phyloP scores from a whole-genome alignment of 768 basidiomycete species.

The Boletus vinaceobasis region DNA sequence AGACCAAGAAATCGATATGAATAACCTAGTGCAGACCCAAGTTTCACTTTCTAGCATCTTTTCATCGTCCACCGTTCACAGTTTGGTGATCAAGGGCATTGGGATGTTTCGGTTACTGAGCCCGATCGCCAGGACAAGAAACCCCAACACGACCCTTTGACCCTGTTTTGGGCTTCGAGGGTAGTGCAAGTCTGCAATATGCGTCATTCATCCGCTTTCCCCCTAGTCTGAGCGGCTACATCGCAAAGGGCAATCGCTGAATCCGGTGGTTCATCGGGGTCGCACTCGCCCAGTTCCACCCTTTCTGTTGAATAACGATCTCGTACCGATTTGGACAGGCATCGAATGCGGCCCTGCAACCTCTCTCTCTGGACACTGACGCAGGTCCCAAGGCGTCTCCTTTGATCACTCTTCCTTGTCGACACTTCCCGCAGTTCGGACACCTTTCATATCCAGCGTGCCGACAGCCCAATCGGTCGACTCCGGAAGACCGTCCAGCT shows the following conservation, averaged over 20 bases:
- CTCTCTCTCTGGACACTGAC: constrained; percentile 5
- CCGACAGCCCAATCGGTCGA: constrained; percentile 13
- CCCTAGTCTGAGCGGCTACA: constrained; percentile 27
- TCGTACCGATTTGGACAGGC: constrained; percentile 18
- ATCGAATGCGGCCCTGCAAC: constrained; percentile 7
- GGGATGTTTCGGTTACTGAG: not conserved
- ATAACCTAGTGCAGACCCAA: not conserved
- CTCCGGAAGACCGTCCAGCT: constrained; percentile 27
- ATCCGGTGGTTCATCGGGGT: constrained; percentile 12
- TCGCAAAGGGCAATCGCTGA: constrained; percentile 24
- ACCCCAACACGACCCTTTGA: constrained; percentile 12
- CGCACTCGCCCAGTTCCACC: constrained; percentile 30
- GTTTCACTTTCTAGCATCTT: constrained; percentile 20
- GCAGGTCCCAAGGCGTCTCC: constrained; percentile 12
- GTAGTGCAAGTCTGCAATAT: constrained; percentile 14
- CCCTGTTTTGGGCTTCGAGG: constrained; percentile 24
- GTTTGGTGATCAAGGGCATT: constrained; percentile 7
- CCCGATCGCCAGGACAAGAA: not conserved
- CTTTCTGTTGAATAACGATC: constrained; percentile 28
- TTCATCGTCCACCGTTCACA: constrained; percentile 26
- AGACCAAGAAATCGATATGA: constrained; percentile 4
- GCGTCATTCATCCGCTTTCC: constrained; percentile 32
- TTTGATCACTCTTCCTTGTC: constrained; percentile 32
- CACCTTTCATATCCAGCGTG: constrained; percentile 20
- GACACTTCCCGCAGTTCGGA: constrained; percentile 28